Base-by-base conservation (phyloP, 495 filamentous ascomycete genomes). In the Bombardia bombarda region DNA sequence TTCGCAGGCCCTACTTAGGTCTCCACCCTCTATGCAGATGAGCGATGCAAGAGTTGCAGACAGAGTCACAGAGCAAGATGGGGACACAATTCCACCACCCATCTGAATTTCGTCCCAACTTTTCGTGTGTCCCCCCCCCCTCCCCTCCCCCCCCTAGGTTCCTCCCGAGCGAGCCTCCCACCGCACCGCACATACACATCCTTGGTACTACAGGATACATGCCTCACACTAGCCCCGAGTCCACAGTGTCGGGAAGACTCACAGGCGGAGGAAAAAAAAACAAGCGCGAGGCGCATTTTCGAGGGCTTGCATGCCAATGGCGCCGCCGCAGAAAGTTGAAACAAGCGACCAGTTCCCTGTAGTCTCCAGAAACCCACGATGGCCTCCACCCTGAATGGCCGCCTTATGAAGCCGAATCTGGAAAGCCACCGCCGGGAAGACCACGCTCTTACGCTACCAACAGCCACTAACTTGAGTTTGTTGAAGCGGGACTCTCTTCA, bases 1-100 rank as follows among this genome's bases (percentile, higher is more conserved):
- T 57, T 39, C 32, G 23, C 47, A 57, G 45, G 54, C 42, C 45
- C 35, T n/a, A n/a, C n/a, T n/a, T n/a, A n/a, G n/a, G n/a, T n/a
- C n/a, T n/a, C n/a, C n/a, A n/a, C n/a, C n/a, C n/a, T n/a, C n/a
- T n/a, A n/a, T n/a, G n/a, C n/a, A n/a, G n/a, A n/a, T n/a, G n/a
- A n/a, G n/a, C n/a, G n/a, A n/a, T n/a, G n/a, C n/a, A n/a, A n/a
- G n/a, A n/a, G n/a, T n/a, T n/a, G n/a, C n/a, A n/a, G n/a, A n/a
- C n/a, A n/a, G n/a, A n/a, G n/a, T n/a, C n/a, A n/a, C n/a, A 13
- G 6, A 28, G 26, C 26, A 28, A 2, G 26, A 28, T 8, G 26
- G 9, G 26, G 26, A 2, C 26, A 28, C 2, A 28, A 28, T 7
- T 10, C 9, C 26, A 28, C 26, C 26, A 2, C 26, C 6, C 26